Conservation (phyloP, 345 rosid species). For the Gossypium longicalyx region DNA sequence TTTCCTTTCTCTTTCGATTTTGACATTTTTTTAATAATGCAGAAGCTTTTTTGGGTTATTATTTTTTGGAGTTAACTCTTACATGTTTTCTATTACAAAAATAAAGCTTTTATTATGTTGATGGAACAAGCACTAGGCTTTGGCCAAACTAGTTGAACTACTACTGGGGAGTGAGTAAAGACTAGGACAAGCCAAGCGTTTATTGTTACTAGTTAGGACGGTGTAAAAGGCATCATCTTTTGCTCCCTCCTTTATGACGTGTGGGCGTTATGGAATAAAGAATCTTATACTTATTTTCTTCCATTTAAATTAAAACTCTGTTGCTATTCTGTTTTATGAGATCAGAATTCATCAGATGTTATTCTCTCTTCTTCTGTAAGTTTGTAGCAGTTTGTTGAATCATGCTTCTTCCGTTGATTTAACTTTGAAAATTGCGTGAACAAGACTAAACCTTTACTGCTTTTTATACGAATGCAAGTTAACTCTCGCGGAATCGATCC, state of each 20-base stretch:
- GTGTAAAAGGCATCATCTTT: neutral
- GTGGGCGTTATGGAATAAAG: neutral
- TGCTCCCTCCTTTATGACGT: no score
- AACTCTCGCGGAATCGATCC: neutral
- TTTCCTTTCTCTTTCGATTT: neutral
- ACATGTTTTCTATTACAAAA: neutral
- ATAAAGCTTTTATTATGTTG: neutral
- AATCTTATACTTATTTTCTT: neutral
- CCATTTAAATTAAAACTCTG: neutral
- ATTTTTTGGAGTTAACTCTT: neutral
- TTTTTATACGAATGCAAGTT: neutral
- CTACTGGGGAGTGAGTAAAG: no score
- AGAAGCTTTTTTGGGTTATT: neutral
- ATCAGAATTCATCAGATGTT: neutral
- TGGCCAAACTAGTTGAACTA: neutral
- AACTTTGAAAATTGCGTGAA: neutral
- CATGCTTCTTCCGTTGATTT: slow-evolving; percentile 14
- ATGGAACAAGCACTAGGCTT: neutral
- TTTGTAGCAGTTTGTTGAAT: slow-evolving; percentile 18
- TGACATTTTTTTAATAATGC: neutral
- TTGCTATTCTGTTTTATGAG: neutral
- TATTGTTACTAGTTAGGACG: neutral
- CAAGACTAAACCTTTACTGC: neutral
- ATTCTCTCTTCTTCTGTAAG: neutral
- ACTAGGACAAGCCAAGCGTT: neutral